Base-by-base conservation (phyloP, 352 stramenopile species). In the Phytophthora cactorum region DNA sequence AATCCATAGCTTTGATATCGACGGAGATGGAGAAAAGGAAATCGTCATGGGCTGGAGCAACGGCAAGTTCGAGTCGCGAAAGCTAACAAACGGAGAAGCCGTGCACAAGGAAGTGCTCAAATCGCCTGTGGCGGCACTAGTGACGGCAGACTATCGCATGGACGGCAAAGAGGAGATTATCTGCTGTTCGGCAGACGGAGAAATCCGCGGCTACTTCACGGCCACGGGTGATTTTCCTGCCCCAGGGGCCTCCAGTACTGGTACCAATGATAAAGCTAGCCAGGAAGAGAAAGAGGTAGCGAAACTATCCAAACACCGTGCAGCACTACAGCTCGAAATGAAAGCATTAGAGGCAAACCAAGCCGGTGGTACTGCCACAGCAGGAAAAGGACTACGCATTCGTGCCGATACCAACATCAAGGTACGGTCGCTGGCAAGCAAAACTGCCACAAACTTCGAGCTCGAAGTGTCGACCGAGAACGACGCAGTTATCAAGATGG, bases 11-110 rank as follows among this genome's bases (percentile, higher is more conserved):
- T 97, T 97, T 68, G 91, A 98, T 65, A 90, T 98, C 41, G 90
- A 98, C 52, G 90, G 82, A 12, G 93, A 98, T 60, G 93, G 90
- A 32, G 88, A 95, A 39, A 83, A 89, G 49, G 90, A 98, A 62
- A 84, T 95, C 49, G 72, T 98, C 36, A 95, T 94, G 43, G 93
- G 91, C 29, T 98, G 92, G 91, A 96, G 70, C 66, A 97, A 94
- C 57, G 91, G 94, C 62, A 95, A 95, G 45, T 87, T 98, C 10
- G 89, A 93, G 61, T 85, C 88, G 14, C 68, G 88, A 11, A 81
- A 76, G 39, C 22, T 90, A 36, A 66, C 77, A n/a, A 96, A 93
- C 50, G 94, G 93, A 32, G 77, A 96, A 62, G 78, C 95, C 2
- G 78, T 97, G 28, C 91, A 93, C 63, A 92, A 91, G 50, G 88